phyloP scores from a whole-genome alignment of 2,329 filamentous ascomycete genomes.

The Hawksworthiomyces lignivorus region DNA sequence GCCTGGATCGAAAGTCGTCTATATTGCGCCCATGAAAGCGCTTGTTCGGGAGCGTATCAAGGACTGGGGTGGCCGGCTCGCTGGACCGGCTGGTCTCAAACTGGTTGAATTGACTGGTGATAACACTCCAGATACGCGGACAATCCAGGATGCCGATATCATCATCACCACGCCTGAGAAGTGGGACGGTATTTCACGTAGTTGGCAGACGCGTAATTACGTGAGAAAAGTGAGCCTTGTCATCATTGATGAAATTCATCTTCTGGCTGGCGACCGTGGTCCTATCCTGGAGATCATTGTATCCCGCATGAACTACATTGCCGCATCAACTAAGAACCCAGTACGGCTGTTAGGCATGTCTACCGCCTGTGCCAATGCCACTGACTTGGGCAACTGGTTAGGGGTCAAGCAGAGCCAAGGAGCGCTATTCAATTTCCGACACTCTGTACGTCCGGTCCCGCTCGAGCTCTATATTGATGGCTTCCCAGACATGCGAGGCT shows the following conservation, averaged over 20 bases:
- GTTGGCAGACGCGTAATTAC: slow-evolving; percentile 96
- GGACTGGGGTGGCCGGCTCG: slow-evolving; percentile 82
- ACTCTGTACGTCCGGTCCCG: slow-evolving; percentile 93
- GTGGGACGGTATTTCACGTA: slow-evolving; percentile 98
- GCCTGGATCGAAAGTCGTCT: slow-evolving; percentile 94
- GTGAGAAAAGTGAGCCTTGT: slow-evolving; percentile 91
- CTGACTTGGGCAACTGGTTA: slow-evolving; percentile 90
- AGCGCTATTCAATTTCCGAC: slow-evolving; percentile 91
- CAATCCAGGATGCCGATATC: slow-evolving; percentile 91
- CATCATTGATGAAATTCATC: slow-evolving; percentile 97
- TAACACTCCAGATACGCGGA: slow-evolving; percentile 93
- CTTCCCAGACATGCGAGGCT: slow-evolving; percentile 88
- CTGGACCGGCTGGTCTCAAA: slow-evolving; percentile 74
- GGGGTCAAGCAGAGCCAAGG: slow-evolving; percentile 68
- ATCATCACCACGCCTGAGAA: slow-evolving; percentile 99
- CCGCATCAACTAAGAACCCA: slow-evolving; percentile 80
- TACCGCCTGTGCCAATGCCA: slow-evolving; percentile 92
- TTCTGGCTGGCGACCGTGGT: slow-evolving; percentile 91
- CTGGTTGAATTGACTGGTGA: slow-evolving; percentile 90
- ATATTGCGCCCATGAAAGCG: slow-evolving; percentile 99
- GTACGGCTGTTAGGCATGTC: slow-evolving; percentile 97
- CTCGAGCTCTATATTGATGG: slow-evolving; percentile 96
- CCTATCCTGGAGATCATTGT: slow-evolving; percentile 98
- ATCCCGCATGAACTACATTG: slow-evolving; percentile 95
- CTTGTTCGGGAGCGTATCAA: slow-evolving; percentile 92